Conservation (phyloP, 2,329 filamentous ascomycete species). For the Pyricularia pennisetigena region DNA sequence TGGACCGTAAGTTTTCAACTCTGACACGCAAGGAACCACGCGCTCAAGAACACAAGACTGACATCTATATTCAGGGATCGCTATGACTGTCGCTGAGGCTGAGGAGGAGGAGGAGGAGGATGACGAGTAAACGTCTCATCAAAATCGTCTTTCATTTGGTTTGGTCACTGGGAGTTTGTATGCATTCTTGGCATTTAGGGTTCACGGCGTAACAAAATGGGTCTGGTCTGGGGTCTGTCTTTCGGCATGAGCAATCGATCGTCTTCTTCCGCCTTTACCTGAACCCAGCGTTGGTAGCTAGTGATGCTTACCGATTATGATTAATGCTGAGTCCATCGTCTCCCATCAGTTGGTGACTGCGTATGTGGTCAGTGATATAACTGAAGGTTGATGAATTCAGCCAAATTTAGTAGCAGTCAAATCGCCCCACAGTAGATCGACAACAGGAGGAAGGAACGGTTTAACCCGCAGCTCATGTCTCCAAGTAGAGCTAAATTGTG, state of each 20-base stretch:
- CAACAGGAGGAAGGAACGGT: too few relatives aligned
- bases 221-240: conserved; percentile 1
- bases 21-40: not conserved
- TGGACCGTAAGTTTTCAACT: conserved; percentile 56
- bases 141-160: conserved; percentile 1
- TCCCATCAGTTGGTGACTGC: not conserved
- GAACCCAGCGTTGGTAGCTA: conserved; percentile 3
- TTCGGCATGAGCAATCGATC: conserved; percentile 3
- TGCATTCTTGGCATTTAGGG: conserved; percentile 3
- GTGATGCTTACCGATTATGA: not conserved
- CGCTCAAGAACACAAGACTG: not conserved
- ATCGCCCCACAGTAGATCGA: too few relatives aligned
- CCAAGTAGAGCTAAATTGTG: not conserved
- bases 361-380: not conserved
- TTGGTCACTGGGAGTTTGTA: conserved; percentile 3
- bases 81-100: conserved; percentile 67
- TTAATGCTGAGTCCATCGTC: not conserved
- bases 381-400: not conserved
- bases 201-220: conserved; percentile 6
- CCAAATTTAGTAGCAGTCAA: not conserved
- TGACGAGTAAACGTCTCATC: conserved; percentile 45
- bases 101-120: conserved; percentile 58
- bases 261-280: conserved; percentile 2
- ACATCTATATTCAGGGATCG: conserved; percentile 44
- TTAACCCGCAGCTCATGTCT: too few relatives aligned